Conservation (phyloP, 2,329 filamentous ascomycete genomes). For the Neofusicoccum sp. region DNA sequence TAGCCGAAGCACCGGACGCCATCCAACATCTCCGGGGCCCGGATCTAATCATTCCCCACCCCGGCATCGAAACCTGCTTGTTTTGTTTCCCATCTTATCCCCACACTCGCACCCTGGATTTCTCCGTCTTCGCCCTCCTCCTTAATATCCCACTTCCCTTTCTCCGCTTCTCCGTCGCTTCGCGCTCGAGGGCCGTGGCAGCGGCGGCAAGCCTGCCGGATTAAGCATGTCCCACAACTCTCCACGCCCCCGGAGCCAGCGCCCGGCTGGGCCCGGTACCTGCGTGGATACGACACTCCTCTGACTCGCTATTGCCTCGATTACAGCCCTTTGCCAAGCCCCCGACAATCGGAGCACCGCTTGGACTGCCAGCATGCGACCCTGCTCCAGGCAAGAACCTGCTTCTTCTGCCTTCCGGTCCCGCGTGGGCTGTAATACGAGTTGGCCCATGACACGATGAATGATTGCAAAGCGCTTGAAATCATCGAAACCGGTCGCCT, state of each 20-base stretch:
- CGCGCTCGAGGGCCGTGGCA: neutral
- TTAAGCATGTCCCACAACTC: neutral
- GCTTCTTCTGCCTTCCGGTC: neutral
- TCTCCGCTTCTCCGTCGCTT: neutral
- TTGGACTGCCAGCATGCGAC: neutral
- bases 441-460: neutral
- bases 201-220: neutral
- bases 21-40: neutral
- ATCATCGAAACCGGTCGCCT: neutral
- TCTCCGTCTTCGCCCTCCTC: neutral
- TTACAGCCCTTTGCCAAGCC: neutral
- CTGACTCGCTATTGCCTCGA: neutral
- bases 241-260: neutral
- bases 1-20: neutral
- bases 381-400: neutral
- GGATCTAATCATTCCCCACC: neutral
- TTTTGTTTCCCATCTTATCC: neutral
- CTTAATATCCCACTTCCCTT: neutral
- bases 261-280: neutral
- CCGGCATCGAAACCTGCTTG: neutral
- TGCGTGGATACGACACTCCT: neutral
- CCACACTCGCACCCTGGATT: neutral
- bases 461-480: neutral
- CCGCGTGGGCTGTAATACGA: constrained; percentile 1
- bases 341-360: constrained; percentile 1